Percentiles rank a stretch among this genome's conserved stretches.
Evolutionary conservation across 148 eudicot genomes (phyloP).

Genomic region (Tetragonia tetragonoides): DNA sequence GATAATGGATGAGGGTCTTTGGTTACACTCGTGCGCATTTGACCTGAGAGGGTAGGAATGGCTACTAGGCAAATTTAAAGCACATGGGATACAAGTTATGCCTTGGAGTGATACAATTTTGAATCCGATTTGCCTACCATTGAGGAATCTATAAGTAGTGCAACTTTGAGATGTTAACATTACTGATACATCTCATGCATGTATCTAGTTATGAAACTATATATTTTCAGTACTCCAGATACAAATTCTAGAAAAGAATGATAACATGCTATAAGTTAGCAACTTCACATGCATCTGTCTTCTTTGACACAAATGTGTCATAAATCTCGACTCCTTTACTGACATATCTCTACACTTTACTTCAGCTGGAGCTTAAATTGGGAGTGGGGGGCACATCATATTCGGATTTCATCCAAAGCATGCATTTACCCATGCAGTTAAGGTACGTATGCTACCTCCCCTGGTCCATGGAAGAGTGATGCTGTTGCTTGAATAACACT

Average conservation of each 20-base stretch:
- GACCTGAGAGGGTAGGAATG: no score
- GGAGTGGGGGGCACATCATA: constrained; percentile 94
- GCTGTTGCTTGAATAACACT: background rate
- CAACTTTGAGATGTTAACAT: no score
- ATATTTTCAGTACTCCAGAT: background rate
- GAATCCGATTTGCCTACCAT: no score
- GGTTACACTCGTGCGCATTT: no score
- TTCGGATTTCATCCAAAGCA: constrained; percentile 69
- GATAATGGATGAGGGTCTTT: no score
- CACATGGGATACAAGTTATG: no score
- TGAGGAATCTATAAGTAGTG: no score
- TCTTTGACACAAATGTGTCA: background rate
- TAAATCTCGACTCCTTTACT: background rate
- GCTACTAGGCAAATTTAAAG: no score
- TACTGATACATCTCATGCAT: background rate
- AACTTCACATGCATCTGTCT: background rate
- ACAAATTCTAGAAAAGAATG: background rate
- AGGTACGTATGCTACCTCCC: constrained; percentile 41
- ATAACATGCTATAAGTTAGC: background rate
- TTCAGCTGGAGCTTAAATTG: constrained; percentile 85
- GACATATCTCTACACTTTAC: background rate
- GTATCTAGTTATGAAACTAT: no score
- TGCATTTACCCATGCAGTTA: constrained; percentile 87
- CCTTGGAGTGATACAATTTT: no score
- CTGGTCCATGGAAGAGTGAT: background rate